Evolutionary conservation across 805 yeast genomes (phyloP), one percentile per base, ranked within the genome.

Genomic region (Zygoascus bituminiphila): DNA sequence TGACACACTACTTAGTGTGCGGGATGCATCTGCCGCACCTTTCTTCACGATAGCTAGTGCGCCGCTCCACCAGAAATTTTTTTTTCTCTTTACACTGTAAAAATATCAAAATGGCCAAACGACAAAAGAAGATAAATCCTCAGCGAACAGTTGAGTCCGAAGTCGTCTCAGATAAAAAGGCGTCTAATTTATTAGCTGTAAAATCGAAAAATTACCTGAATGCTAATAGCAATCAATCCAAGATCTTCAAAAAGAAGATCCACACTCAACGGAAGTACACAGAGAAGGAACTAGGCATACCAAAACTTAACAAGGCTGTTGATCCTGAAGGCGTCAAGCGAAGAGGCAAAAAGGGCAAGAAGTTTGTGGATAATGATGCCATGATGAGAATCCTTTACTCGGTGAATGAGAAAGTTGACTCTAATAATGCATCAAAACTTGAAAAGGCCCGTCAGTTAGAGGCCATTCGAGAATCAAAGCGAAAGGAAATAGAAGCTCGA

Each of bases 381-480:
- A 65, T 88, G 68, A 77, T 76, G 54, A 74, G 94, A 64, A 72
- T 91, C 51, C 79, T 89, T 46, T 82, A 81, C 54, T 78, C 83
- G 26, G 88, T 93, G 48, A 88, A 88, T 58, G 95, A 88, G 61
- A 78, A 82, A 52, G 74, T 81, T 54, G 97, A 91, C 53, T 75
- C 77, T 39, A 76, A 79, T 7, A 81, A 83, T 57, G 96, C 89
- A 60, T 84, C 95, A 56, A 93, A 88, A 66, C 71, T 93, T 49
- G 98, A 91, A 62, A 87, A 86, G 62, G 82, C 95, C 0, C 79
- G 86, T 61, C 81, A 95, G 65, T 72, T 93, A 43, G 97, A 91
- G 65, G 95, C 86, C 57, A 78, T 91, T 51, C 76, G 98, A 61
- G 96, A 88, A 40, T 71, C 88, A 55, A 87, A 84, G 70, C 79